Evolutionary conservation across 129 eudicot species (phyloP).

Genomic region (Saposhnikovia divaricata): DNA sequence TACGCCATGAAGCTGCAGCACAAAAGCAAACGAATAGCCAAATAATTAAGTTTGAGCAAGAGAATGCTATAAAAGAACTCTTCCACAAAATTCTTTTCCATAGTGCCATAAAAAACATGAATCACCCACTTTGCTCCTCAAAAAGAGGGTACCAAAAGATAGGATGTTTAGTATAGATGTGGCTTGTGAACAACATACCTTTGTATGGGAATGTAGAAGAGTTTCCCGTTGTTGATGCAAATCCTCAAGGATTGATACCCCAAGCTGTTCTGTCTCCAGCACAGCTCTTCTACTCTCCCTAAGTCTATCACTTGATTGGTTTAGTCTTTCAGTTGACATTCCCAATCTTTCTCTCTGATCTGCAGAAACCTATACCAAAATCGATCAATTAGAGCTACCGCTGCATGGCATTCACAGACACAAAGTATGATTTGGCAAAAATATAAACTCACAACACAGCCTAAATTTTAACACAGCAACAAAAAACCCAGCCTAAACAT

Average conservation of each 20-base stretch:
- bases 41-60: background rate
- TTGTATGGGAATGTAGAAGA: constrained; percentile 69
- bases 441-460: background rate
- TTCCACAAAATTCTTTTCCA: background rate
- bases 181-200: constrained; percentile 34
- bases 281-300: constrained; percentile 81
- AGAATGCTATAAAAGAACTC: background rate
- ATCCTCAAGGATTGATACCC: constrained; percentile 82
- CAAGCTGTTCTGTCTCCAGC: constrained; percentile 91
- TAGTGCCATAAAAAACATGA: background rate
- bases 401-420: background rate
- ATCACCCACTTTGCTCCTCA: background rate
- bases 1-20: constrained; percentile 82
- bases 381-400: background rate
- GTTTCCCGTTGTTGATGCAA: constrained; percentile 92
- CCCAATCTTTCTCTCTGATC: constrained; percentile 74
- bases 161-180: background rate
- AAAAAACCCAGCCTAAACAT: too few relatives aligned
- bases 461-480: background rate
- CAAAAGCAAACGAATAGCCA: background rate
- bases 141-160: background rate
- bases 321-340: constrained; percentile 80
- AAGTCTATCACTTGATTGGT: constrained; percentile 77
- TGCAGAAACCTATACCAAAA: constrained; percentile 50
- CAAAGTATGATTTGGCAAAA: background rate